phyloP scores from a whole-genome alignment of 1,139 yeast genomes.

The Yamadazyma sp. region DNA sequence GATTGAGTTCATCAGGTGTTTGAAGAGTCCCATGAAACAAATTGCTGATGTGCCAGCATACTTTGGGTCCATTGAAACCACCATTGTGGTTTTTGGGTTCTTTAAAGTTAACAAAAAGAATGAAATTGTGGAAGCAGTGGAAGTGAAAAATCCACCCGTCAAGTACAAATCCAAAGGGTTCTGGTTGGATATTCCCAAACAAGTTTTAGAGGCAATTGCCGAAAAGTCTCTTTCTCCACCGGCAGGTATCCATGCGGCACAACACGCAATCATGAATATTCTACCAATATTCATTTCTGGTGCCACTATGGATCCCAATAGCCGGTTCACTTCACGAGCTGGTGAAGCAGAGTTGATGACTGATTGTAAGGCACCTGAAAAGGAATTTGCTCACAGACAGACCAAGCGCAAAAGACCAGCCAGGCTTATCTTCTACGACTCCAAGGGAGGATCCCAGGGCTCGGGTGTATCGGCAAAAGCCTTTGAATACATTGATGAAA shows the following conservation, averaged over 20 bases:
- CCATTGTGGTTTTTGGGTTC: conserved; percentile 84
- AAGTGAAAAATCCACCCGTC: conserved; percentile 86
- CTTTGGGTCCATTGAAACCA: conserved; percentile 71
- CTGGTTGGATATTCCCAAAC: conserved; percentile 82
- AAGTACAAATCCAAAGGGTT: conserved; percentile 70
- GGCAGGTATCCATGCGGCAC: conserved; percentile 96
- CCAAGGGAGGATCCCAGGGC: conserved; percentile 75
- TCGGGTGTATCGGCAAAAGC: conserved; percentile 79
- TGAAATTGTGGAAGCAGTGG: conserved; percentile 86
- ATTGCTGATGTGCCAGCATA: conserved; percentile 62
- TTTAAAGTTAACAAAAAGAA: conserved; percentile 78
- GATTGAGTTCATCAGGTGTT: conserved; percentile 62
- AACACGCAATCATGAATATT: conserved; percentile 80
- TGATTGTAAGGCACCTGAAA: conserved; percentile 96
- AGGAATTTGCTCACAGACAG: conserved; percentile 79
- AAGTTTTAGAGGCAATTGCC: conserved; percentile 57
- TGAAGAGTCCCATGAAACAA: conserved; percentile 23
- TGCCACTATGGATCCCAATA: conserved; percentile 39
- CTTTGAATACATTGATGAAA: conserved; percentile 70
- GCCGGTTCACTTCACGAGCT: conserved; percentile 48
- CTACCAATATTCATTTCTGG: conserved; percentile 58
- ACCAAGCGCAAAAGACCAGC: conserved; percentile 78
- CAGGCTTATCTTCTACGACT: conserved; percentile 77
- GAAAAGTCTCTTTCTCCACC: conserved; percentile 66
- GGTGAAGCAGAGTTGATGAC: conserved; percentile 73